Evolutionary conservation across 768 basidiomycete genomes (phyloP).

Genomic region (Lactarius deliciosus): DNA sequence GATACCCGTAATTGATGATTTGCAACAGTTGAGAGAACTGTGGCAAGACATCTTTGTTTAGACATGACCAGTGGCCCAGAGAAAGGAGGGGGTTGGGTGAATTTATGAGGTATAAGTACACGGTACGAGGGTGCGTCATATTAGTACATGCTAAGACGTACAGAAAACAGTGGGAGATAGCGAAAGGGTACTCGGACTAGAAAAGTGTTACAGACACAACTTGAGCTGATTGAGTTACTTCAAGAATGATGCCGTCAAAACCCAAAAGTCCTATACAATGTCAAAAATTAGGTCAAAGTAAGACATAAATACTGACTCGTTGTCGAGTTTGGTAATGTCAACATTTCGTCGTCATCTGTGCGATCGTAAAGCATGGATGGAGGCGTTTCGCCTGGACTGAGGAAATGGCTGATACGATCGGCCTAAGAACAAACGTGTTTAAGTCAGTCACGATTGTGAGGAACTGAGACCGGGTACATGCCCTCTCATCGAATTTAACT

Average conservation of each 20-base stretch:
- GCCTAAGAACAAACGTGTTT: constrained; percentile 46
- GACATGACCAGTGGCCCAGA: not conserved
- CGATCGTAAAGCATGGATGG: constrained; percentile 81
- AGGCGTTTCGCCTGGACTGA: constrained; percentile 69
- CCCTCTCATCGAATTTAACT: constrained; percentile 70
- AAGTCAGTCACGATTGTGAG: not conserved
- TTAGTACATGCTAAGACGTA: not conserved
- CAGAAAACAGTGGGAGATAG: not conserved
- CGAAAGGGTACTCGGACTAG: constrained; percentile 32
- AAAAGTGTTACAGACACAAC: constrained; percentile 73
- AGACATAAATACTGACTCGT: constrained; percentile 52
- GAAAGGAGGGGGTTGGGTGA: not conserved
- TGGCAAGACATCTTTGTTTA: constrained; percentile 77
- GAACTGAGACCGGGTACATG: constrained; percentile 33
- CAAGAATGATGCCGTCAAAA: constrained; percentile 79
- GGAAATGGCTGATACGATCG: constrained; percentile 75
- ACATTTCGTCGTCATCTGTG: constrained; percentile 69
- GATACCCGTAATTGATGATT: constrained; percentile 50
- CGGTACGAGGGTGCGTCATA: constrained; percentile 13
- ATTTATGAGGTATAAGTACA: constrained; percentile 6
- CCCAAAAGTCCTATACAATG: constrained; percentile 54
- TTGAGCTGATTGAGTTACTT: constrained; percentile 75
- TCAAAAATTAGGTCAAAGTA: constrained; percentile 25
- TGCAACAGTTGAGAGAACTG: constrained; percentile 66
- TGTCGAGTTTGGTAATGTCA: constrained; percentile 64